Conservation (phyloP, 2,329 filamentous ascomycete species). For the Cordyceps tenuipes region DNA sequence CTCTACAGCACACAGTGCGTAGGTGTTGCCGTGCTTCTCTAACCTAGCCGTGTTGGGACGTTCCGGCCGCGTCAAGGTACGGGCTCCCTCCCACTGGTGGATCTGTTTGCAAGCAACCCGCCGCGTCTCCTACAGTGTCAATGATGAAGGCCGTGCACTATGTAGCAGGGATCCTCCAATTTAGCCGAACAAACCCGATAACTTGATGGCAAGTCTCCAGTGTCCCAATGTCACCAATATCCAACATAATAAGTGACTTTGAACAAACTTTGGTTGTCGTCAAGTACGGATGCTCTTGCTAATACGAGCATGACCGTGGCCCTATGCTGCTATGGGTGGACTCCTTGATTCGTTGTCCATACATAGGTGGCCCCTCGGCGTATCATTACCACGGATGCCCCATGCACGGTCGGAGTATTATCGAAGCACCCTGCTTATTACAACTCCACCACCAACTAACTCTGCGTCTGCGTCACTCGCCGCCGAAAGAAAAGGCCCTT, state of each 20-base stretch:
- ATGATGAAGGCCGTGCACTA: not conserved
- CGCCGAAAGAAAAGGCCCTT: too few species aligned
- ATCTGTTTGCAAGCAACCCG: not conserved
- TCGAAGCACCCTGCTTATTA: not conserved
- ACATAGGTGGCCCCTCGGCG: not conserved
- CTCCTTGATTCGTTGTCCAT: not conserved
- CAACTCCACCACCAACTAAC: not conserved
- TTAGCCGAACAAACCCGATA: slow-evolving; percentile 1
- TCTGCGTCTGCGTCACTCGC: not conserved
- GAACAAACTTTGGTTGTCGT: not conserved
- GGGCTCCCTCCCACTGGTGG: not conserved
- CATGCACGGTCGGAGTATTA: slow-evolving; percentile 9
- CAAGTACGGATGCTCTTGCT: not conserved
- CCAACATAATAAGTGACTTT: not conserved
- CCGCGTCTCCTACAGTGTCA: not conserved
- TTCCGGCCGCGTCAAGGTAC: not conserved
- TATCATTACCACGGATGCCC: not conserved
- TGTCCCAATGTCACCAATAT: not conserved
- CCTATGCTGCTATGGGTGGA: too few species aligned
- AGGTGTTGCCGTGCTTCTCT: not conserved
- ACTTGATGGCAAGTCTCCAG: not conserved
- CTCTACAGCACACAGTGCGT: not conserved
- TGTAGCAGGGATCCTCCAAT: not conserved
- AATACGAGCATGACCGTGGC: not conserved
- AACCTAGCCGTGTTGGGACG: not conserved